Percentiles rank a stretch among this genome's conserved stretches.
These are phyloP conservation scores for Spizellomyces punctatus DNA, from an alignment of 192 early-diverging fungal genomes.

Conservation along the genomic window DNA sequence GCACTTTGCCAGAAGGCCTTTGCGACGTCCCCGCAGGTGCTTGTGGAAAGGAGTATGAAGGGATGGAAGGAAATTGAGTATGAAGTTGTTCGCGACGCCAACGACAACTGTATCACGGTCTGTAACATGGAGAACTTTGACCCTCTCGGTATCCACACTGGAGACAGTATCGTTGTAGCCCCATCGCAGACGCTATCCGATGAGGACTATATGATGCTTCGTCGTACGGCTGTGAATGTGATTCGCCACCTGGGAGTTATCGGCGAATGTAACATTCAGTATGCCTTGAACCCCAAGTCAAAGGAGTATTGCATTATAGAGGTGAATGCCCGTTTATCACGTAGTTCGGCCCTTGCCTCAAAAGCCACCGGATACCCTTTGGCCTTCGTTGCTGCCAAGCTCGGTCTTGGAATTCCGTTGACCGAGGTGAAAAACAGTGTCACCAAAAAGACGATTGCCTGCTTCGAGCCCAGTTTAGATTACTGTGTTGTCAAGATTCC, in stretches of 20 bases:
- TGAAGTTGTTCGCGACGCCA: conserved; percentile 94
- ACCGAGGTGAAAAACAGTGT: conserved; percentile 94
- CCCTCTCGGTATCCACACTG: conserved; percentile 98
- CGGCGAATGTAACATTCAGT: conserved; percentile 99
- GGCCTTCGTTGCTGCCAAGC: conserved; percentile 97
- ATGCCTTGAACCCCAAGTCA: conserved; percentile 91
- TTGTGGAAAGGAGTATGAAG: conserved; percentile 97
- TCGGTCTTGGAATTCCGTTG: conserved; percentile 90
- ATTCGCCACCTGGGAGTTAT: conserved; percentile 97
- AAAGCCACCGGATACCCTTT: conserved; percentile 99
- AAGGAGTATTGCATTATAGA: conserved; percentile 99
- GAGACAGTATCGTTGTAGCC: conserved; percentile 98
- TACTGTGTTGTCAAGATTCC: conserved; percentile 72
- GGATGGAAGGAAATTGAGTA: conserved; percentile 99
- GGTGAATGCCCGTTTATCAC: conserved; percentile 95
- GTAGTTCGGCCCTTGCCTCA: conserved; percentile 90
- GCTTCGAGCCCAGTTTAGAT: conserved; percentile 96
- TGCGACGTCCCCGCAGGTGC: conserved; percentile 88
- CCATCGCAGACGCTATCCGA: conserved; percentile 96
- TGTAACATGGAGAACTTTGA: conserved; percentile 99
- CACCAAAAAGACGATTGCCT: conserved; percentile 93
- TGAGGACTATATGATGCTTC: conserved; percentile 99
- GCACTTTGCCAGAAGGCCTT: conserved; percentile 87
- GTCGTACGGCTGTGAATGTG: conserved; percentile 93
- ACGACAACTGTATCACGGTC: conserved; percentile 98